phyloP scores from a whole-genome alignment of 2,329 filamentous ascomycete genomes.

The Microthyrium microscopicum region DNA sequence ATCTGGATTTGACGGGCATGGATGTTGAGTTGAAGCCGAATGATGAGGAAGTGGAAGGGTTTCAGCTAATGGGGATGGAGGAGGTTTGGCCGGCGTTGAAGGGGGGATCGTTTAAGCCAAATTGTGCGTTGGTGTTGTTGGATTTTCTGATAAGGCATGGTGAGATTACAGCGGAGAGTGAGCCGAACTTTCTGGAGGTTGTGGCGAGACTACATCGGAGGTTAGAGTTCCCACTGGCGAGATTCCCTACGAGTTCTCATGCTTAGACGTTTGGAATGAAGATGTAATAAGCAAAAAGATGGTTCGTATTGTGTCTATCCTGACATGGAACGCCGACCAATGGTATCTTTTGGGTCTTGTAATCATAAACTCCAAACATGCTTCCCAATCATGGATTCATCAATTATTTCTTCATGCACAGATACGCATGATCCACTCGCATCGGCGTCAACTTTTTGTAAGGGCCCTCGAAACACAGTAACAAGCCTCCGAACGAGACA shows the following conservation, averaged over 20 bases:
- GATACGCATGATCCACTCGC: conserved; percentile 83
- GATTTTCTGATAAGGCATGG: conserved; percentile 85
- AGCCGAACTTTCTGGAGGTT: conserved; percentile 64
- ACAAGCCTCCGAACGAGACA: conserved; percentile 78
- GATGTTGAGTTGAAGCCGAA: conserved; percentile 52
- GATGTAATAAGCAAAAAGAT: too few species aligned
- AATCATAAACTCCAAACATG: too few species aligned
- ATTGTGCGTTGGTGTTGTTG: conserved; percentile 67
- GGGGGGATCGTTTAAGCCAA: conserved; percentile 74
- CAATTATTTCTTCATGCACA: conserved; percentile 84
- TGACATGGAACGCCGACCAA: too few species aligned
- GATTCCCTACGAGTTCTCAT: too few species aligned
- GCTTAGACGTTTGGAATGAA: too few species aligned
- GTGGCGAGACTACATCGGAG: conserved; percentile 56
- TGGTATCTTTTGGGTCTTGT: too few species aligned
- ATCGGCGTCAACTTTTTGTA: conserved; percentile 90
- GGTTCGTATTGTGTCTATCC: too few species aligned
- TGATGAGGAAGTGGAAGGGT: conserved; percentile 79
- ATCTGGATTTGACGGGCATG: conserved; percentile 57
- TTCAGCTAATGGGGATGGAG: conserved; percentile 61
- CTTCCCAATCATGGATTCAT: too few species aligned
- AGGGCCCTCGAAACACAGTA: conserved; percentile 82
- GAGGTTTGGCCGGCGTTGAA: conserved; percentile 55
- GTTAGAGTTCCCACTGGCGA: conserved; percentile 55
- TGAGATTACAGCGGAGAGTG: conserved; percentile 61